A percentile compares a stretch with the other conserved stretches of the same genome.
Evolutionary conservation across 2,329 filamentous ascomycete genomes (phyloP).

Genomic region (Cordyceps cicadae): DNA sequence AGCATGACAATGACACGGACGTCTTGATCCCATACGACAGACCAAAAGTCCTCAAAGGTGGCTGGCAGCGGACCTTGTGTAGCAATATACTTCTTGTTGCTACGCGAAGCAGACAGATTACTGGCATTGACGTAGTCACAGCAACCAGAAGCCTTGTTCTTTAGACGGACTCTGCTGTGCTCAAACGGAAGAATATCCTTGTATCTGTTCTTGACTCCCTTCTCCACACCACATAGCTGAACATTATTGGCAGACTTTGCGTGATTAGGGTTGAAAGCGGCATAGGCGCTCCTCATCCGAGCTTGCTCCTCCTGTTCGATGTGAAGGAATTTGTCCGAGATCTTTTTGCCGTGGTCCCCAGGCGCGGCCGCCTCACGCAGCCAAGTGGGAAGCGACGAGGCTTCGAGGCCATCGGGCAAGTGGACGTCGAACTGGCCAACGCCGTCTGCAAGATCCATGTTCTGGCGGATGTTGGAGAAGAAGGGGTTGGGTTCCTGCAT

Average conservation of each 20-base stretch:
- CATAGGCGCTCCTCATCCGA: slow-evolving; percentile 78
- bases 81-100: slow-evolving; percentile 89
- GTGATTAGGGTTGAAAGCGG: slow-evolving; percentile 36
- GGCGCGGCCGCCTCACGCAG: slow-evolving; percentile 58
- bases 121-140: slow-evolving; percentile 98
- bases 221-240: slow-evolving; percentile 85
- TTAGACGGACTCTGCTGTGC: slow-evolving; percentile 76
- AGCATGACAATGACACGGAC: slow-evolving; percentile 93
- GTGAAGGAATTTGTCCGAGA: slow-evolving; percentile 73
- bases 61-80: slow-evolving; percentile 88
- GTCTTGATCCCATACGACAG: slow-evolving; percentile 93
- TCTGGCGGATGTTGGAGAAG: slow-evolving; percentile 92
- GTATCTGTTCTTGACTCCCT: slow-evolving; percentile 91
- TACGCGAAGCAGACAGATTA: slow-evolving; percentile 69
- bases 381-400: slow-evolving; percentile 63
- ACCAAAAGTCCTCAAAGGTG: slow-evolving; percentile 98
- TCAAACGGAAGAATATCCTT: slow-evolving; percentile 98
- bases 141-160: slow-evolving; percentile 54
- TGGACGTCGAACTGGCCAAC: slow-evolving; percentile 70
- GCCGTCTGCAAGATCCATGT: slow-evolving; percentile 88
- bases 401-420: slow-evolving; percentile 37
- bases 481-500: slow-evolving; percentile 73
- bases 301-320: slow-evolving; percentile 82
- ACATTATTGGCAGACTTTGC: slow-evolving; percentile 33
- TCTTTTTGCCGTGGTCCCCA: slow-evolving; percentile 65